Base-by-base conservation (phyloP, 2,329 filamentous ascomycete genomes). In the Penicillium sp. region DNA sequence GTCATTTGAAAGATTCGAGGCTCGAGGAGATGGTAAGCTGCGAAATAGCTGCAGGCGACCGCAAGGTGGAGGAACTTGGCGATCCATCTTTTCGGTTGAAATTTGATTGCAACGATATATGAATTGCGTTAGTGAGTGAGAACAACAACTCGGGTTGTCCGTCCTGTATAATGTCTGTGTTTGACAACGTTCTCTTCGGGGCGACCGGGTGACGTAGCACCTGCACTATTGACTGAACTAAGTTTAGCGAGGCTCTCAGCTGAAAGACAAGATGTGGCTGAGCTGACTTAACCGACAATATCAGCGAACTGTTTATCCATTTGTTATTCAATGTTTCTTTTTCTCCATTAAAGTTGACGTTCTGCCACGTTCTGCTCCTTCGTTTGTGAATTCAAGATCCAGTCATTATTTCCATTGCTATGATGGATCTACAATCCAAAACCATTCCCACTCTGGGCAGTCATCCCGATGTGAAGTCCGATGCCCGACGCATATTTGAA, bases 391-490 rank as follows among this genome's bases (percentile, higher is more conserved):
- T 39, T n/a, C n/a, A 39, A 39, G n/a, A 21, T 21, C n/a, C 2
- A 11, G 9, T 13, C 19, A 1, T 21, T 21, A 5, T 42, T n/a
- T 21, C 9, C 4, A 21, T 42, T 21, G 9, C 37, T 10, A 13
- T 42, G 4, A 42, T 21, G 19, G 19, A 42, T 9, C 2, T 42
- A 10, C 43, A 46, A 46, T 19, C 37, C 23, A 47, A 26, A 64
- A 66, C 62, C 61, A 55, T 56, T 61, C 62, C 55, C 54, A 39
- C 14, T 1, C 59, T 51, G 16, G 61, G 53, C 56, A 26, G 33
- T 2, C 33, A 48, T 16, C 57, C 56, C 16, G 45, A 60, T 21
- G 47, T 56, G 31, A 19, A 44, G 8, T n/a, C 46, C 3, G 64
- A 66, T 49, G 62, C 62, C 10, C 33, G 19, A 3, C 16, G 25